These are phyloP conservation scores for Scheffersomyces quercinus DNA, from an alignment of 1,139 yeast species.

Conservation along the genomic window DNA sequence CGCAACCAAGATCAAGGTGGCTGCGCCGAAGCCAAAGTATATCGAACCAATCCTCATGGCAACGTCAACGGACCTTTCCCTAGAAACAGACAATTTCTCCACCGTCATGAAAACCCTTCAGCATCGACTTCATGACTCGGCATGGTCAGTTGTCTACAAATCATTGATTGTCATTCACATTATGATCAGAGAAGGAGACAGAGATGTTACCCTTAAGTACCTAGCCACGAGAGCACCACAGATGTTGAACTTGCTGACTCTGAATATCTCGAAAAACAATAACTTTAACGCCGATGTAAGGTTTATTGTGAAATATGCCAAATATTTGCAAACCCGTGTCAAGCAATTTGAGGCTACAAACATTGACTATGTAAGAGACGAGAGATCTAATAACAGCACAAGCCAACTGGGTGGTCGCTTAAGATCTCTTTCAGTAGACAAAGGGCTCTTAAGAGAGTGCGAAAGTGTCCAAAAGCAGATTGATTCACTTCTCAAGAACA, in stretches of 20 bases:
- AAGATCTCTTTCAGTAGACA: constrained; percentile 66
- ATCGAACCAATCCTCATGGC: constrained; percentile 89
- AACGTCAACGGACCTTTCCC: constrained; percentile 48
- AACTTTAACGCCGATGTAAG: constrained; percentile 54
- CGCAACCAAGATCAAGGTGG: constrained; percentile 63
- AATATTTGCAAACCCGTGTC: constrained; percentile 69
- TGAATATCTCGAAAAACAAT: constrained; percentile 31
- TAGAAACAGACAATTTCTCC: constrained; percentile 57
- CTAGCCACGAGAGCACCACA: constrained; percentile 55
- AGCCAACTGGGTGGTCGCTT: constrained; percentile 63
- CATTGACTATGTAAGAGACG: constrained; percentile 79
- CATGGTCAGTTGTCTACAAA: constrained; percentile 91
- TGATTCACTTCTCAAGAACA: constrained; percentile 71
- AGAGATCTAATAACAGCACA: constrained; percentile 47
- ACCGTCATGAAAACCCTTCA: constrained; percentile 68
- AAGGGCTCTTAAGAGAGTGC: constrained; percentile 79
- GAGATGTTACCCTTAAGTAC: constrained; percentile 66
- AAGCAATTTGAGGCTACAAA: constrained; percentile 65
- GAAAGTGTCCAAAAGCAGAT: constrained; percentile 85
- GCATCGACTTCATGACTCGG: constrained; percentile 65
- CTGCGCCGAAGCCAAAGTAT: constrained; percentile 97
- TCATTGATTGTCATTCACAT: constrained; percentile 82
- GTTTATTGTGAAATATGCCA: constrained; percentile 66
- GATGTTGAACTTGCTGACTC: constrained; percentile 52
- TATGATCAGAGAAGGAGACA: constrained; percentile 90